These are phyloP conservation scores for Irpex sp. DNA, from an alignment of 1,284 basidiomycete genomes.

Conservation along the genomic window DNA sequence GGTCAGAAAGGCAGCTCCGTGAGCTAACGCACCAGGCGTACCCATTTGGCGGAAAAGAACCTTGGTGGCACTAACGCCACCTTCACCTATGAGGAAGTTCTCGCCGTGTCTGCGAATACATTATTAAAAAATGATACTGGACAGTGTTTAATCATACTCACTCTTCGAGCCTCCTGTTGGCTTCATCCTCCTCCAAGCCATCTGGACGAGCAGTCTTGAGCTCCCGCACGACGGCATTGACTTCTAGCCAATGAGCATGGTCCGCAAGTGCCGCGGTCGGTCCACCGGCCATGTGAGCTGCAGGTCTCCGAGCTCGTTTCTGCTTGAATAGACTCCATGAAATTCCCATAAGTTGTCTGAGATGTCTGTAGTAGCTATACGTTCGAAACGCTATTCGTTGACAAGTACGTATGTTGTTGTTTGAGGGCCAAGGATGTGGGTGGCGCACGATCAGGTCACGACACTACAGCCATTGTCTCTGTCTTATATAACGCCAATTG, in stretches of 20 bases:
- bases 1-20: not conserved
- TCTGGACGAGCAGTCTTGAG: not conserved
- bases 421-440: not conserved
- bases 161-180: not conserved
- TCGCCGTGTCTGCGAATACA: not conserved
- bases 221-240: not conserved
- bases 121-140: not conserved
- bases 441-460: not conserved
- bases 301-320: not conserved
- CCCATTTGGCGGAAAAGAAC: not conserved
- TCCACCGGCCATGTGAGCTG: not conserved
- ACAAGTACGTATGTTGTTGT: not conserved
- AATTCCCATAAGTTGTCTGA: not conserved
- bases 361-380: not conserved
- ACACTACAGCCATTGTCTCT: not conserved
- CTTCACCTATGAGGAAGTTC: not conserved
- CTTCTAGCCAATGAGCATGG: not conserved
- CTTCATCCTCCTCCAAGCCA: not conserved
- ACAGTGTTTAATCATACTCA: not conserved
- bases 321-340: not conserved
- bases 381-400: not conserved
- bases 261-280: not conserved
- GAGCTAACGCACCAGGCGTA: not conserved
- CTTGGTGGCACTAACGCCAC: not conserved
- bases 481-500: not conserved